Conservation (phyloP, 768 basidiomycete genomes). For the Tricholoma matsutake region DNA sequence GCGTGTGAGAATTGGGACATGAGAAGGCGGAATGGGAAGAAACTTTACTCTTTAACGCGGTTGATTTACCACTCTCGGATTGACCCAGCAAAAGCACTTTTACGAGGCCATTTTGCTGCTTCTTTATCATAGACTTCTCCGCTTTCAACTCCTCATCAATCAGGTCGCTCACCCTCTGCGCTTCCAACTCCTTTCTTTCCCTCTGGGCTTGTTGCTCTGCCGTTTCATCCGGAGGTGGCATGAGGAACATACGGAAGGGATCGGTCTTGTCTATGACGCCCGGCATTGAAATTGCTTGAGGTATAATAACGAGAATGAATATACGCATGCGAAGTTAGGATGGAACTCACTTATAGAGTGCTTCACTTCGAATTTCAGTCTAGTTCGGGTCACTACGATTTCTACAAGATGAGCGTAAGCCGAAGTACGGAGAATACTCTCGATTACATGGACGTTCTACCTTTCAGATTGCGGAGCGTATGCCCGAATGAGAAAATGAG, state of each 20-base stretch:
- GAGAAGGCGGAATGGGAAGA: not conserved
- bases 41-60: conserved; percentile 52
- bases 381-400: too few relatives aligned
- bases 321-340: too few relatives aligned
- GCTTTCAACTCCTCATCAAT: conserved; percentile 56
- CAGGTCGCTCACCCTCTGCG: conserved; percentile 51
- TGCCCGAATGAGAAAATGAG: too few relatives aligned
- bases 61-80: conserved; percentile 62
- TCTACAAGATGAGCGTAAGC: too few relatives aligned
- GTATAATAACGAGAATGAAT: too few relatives aligned
- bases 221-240: conserved; percentile 58
- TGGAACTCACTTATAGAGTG: too few relatives aligned
- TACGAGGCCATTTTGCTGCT: conserved; percentile 39
- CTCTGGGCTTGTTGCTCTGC: conserved; percentile 40
- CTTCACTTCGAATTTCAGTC: too few relatives aligned
- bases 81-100: conserved; percentile 57
- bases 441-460: too few relatives aligned
- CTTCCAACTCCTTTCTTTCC: conserved; percentile 51
- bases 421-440: too few relatives aligned
- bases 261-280: conserved; percentile 46
- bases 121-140: conserved; percentile 43
- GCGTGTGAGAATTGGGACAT: not conserved
- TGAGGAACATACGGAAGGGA: conserved; percentile 55
- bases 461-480: too few relatives aligned
- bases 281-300: conserved; percentile 55